phyloP scores from a whole-genome alignment of 2,329 filamentous ascomycete species.

The Aspergillus niger region DNA sequence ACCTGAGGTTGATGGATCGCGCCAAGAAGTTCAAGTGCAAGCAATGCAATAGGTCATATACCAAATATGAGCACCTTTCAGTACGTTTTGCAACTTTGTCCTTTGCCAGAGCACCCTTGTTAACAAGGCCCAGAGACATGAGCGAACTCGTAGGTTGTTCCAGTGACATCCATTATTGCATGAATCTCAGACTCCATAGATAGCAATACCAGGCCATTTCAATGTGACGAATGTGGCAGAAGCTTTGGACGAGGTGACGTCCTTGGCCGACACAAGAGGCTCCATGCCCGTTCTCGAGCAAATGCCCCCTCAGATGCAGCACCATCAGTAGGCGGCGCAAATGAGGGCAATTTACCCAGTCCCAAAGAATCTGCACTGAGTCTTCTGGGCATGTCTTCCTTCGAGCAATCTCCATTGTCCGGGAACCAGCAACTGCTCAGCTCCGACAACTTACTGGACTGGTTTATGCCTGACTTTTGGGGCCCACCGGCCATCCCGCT shows the following conservation, averaged over 20 bases:
- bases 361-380: not conserved
- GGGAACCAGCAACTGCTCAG: not conserved
- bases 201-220: conserved; percentile 23
- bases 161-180: not conserved
- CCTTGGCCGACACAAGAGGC: conserved; percentile 20
- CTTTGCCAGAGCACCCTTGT: not conserved
- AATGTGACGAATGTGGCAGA: conserved; percentile 21
- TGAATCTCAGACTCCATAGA: conserved; percentile 11
- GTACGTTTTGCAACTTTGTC: conserved; percentile 8
- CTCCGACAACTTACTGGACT: conserved; percentile 16
- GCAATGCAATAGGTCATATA: conserved; percentile 20
- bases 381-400: not conserved
- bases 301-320: not conserved
- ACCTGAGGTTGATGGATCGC: not conserved
- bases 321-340: not conserved
- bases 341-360: not conserved
- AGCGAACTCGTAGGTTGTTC: conserved; percentile 6
- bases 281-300: conserved; percentile 15
- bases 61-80: conserved; percentile 23
- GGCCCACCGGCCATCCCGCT: conserved; percentile 10
- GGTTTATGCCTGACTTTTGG: conserved; percentile 20
- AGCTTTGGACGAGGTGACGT: conserved; percentile 28
- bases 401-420: not conserved
- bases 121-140: conserved; percentile 4
- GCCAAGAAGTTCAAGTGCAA: conserved; percentile 18